Conservation (phyloP, 345 rosid genomes). For the Gossypium sturtianum region DNA sequence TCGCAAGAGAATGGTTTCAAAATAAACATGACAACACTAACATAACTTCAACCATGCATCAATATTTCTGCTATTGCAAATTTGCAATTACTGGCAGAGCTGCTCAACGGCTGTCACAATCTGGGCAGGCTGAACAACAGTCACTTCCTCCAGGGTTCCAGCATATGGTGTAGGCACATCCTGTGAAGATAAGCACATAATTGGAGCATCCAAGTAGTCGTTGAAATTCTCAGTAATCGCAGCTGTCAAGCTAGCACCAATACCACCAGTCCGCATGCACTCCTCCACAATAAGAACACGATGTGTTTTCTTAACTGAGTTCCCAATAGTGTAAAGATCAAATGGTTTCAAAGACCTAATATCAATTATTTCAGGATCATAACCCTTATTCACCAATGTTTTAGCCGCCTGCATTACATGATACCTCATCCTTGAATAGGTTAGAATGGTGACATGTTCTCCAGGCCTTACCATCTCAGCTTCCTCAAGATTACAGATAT, state of each 20-base stretch:
- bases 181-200: conserved; percentile 87
- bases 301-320: conserved; percentile 90
- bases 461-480: conserved; percentile 98
- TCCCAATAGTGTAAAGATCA: conserved; percentile 82
- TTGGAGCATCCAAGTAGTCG: conserved; percentile 92
- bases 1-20: neutral
- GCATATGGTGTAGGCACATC: conserved; percentile 96
- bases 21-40: neutral
- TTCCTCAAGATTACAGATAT: conserved; percentile 82
- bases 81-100: conserved; percentile 60
- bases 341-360: conserved; percentile 90
- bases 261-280: conserved; percentile 96
- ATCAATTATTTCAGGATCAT: conserved; percentile 92
- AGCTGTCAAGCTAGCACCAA: conserved; percentile 89
- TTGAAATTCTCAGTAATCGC: conserved; percentile 85
- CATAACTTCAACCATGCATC: conserved; percentile 10
- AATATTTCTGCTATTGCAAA: conserved; percentile 6
- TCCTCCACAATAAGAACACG: conserved; percentile 90
- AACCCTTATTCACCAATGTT: conserved; percentile 85
- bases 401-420: conserved; percentile 97
- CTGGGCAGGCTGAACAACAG: conserved; percentile 91
- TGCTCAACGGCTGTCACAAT: conserved; percentile 89
- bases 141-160: conserved; percentile 84
- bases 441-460: conserved; percentile 76
- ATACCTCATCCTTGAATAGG: conserved; percentile 94